phyloP scores from a whole-genome alignment of 306 rosid species.

The Cucurbita argyrosperma region DNA sequence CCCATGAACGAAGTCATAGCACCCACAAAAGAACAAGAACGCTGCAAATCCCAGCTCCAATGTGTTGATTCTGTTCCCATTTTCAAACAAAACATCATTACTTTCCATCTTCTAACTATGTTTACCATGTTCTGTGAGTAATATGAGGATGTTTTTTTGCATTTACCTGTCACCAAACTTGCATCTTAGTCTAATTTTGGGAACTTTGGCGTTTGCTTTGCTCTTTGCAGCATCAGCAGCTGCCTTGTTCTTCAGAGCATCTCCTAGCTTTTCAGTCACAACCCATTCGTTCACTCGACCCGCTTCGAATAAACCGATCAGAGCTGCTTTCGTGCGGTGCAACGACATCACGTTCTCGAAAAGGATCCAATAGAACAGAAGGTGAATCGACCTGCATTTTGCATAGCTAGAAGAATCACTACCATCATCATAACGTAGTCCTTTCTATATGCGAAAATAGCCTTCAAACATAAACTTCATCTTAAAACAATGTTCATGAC shows the following conservation, averaged over 20 bases:
- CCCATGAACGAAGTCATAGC: conserved; percentile 88
- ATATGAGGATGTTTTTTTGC: not conserved
- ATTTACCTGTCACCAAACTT: conserved; percentile 59
- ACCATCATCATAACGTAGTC: too few species aligned
- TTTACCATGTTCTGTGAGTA: not conserved
- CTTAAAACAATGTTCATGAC: too few species aligned
- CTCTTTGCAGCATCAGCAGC: conserved; percentile 66
- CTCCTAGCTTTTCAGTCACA: conserved; percentile 95
- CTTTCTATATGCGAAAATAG: too few species aligned
- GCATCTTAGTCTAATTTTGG: conserved; percentile 37
- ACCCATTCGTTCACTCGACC: conserved; percentile 96
- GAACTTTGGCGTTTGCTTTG: conserved; percentile 34
- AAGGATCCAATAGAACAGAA: conserved; percentile 92
- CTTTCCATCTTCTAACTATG: not conserved
- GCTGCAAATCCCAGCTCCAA: conserved; percentile 88
- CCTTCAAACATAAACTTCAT: too few species aligned
- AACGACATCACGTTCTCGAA: conserved; percentile 96
- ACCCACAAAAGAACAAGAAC: conserved; percentile 84
- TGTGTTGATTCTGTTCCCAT: conserved; percentile 40
- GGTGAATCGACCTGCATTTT: conserved; percentile 71
- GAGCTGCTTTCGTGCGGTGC: conserved; percentile 93
- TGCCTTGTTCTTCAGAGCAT: conserved; percentile 50
- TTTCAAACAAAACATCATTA: not conserved
- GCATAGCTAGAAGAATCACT: not conserved
- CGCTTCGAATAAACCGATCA: conserved; percentile 69